Evolutionary conservation across 2,329 filamentous ascomycete species (phyloP), one percentile per base, ranked within the genome.

Genomic region (Orbilia oligospora): DNA sequence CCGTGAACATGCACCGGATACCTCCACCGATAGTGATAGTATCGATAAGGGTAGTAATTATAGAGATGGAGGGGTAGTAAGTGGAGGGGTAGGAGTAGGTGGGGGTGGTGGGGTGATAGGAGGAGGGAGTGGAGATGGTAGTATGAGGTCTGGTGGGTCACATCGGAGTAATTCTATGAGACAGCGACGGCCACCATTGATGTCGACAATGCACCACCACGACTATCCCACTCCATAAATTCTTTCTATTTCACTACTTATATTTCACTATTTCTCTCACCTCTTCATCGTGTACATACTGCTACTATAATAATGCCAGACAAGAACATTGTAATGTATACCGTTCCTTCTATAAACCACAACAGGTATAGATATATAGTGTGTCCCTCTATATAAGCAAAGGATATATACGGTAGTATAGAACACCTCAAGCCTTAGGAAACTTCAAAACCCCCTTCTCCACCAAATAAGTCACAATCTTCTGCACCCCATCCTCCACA

Each of bases 401-500:
- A n/a, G n/a, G n/a, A n/a, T n/a, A n/a, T n/a, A n/a, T n/a, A n/a
- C n/a, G n/a, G n/a, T n/a, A n/a, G n/a, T n/a, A n/a, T n/a, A n/a
- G n/a, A n/a, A n/a, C n/a, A n/a, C n/a, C n/a, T 41, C 12, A 51
- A 68, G 6, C 68, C 55, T 72, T 73, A 3, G 71, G 66, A 36
- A 75, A 49, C 33, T 44, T 68, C 9, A 79, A 38, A 20, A 70
- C 48, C 6, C 56, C 66, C 30, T 72, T 72, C n/a, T 30, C 49
- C 2, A 51, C 33, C 81, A 96, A 86, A 86, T 95, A 97, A 73
- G 90, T 87, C 55, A 93, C 90, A 84, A 99, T 97, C 86, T 93
- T 90, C 82, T 87, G 89, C 10, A 98, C 95, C 71, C 92, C 94
- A 83, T 97, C 93, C 88, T 97, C 92, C 2, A 98, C 93, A 16